Evolutionary conservation across 2,329 filamentous ascomycete species (phyloP), one percentile per base, ranked within the genome.

Genomic region (Sclerotinia trifoliorum): DNA sequence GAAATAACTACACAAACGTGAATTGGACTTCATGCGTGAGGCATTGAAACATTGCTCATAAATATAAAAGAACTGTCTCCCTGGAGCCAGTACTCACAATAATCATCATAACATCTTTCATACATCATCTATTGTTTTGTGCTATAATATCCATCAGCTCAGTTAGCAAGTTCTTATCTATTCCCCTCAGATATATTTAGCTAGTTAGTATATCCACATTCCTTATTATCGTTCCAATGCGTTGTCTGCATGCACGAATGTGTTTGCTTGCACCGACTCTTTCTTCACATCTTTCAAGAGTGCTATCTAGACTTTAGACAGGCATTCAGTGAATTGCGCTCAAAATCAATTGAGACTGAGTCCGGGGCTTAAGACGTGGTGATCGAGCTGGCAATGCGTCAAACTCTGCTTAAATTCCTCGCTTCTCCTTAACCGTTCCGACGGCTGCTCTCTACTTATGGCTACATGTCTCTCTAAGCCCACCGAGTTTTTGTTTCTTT

Each of bases 1-100:
- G 42, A 42, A 55, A 67, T 17, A n/a, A 48, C 65, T 42, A 61
- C 35, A 54, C 48, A 24, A 62, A 61, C 35, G n/a, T 66, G 26
- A 46, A 61, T 62, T 52, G 46, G 26, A 51, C 15, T 62, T 62
- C 35, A 54, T 46, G 39, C 17, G 29, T 26, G 51, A 67, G 65
- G 15, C 32, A 62, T 62, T 58, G 54, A 46, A 35, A 67, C 8
- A 21, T 19, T 49, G 44, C 29, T 21, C 21, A 49, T 49, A 61
- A 39, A 62, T 67, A 67, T 67, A 67, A 67, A 67, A 67, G 56
- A 61, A 42, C 35, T 24, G 39, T 24, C 57, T 48, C 39, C 24
- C 65, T 51, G 46, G 48, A 67, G 5, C 21, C n/a, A 39, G 21
- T 51, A 65, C 35, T 65, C 35, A 21, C 21, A 68, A 44, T 24